These are phyloP conservation scores for Micromonas pusilla DNA, from an alignment of 139 green algal genomes.

Conservation along the genomic window DNA sequence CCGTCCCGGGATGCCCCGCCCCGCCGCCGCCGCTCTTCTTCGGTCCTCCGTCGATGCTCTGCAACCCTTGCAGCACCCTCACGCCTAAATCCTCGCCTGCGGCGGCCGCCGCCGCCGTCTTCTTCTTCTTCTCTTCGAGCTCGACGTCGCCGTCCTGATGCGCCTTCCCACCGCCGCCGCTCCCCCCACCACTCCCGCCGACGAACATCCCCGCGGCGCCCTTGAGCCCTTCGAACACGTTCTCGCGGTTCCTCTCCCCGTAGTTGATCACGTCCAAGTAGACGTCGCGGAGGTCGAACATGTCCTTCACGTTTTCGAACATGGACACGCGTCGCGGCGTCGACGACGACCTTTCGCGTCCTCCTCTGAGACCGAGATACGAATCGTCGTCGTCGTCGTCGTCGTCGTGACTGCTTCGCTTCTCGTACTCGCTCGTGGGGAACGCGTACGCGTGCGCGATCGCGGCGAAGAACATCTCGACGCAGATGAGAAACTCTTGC, in stretches of 20 bases:
- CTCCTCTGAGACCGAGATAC: background rate
- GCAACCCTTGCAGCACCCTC: too few relatives aligned
- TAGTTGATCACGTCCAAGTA: conserved; percentile 50
- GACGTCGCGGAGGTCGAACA: conserved; percentile 79
- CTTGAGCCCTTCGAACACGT: background rate
- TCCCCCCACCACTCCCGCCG: too few relatives aligned
- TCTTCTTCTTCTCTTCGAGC: too few relatives aligned
- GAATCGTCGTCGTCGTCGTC: conserved; percentile 29
- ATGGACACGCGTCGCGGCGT: conserved; percentile 50
- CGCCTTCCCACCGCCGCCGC: too few relatives aligned
- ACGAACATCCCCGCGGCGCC: background rate
- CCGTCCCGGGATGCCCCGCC: too few relatives aligned
- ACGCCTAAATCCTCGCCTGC: too few relatives aligned
- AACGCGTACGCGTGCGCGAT: conserved; percentile 86
- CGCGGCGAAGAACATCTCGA: conserved; percentile 94
- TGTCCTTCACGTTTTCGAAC: conserved; percentile 63
- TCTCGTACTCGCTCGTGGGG: conserved; percentile 61
- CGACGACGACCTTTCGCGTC: conserved; percentile 63
- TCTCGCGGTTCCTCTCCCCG: conserved; percentile 17
- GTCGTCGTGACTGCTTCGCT: conserved; percentile 66
- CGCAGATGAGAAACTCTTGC: conserved; percentile 88
- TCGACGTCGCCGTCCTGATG: too few relatives aligned
- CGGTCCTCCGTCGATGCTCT: too few relatives aligned
- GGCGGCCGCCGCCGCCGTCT: too few relatives aligned
- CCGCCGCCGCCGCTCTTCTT: too few relatives aligned